Percentiles rank a stretch among this genome's conserved stretches.
Conservation (phyloP, 2,329 filamentous ascomycete genomes). For the Lecanoromycetidae sp. region DNA sequence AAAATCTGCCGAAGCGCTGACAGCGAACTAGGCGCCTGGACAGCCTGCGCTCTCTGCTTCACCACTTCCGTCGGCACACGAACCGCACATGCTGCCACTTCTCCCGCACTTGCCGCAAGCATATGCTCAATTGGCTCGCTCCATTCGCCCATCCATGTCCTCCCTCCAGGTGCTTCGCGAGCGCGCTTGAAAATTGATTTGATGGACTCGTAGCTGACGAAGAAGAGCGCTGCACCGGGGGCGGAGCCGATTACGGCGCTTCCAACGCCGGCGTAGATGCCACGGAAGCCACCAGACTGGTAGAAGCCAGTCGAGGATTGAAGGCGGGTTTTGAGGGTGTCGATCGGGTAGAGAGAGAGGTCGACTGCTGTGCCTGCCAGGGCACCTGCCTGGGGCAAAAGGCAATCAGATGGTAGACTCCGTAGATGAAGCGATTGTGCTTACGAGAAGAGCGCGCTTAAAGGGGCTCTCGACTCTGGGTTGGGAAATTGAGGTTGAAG, state of each 20-base stretch:
- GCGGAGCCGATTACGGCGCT: conserved; percentile 82
- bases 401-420: neutral
- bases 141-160: conserved; percentile 24
- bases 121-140: conserved; percentile 52
- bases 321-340: conserved; percentile 95
- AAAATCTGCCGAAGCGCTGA: conserved; percentile 61
- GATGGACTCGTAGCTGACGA: conserved; percentile 77
- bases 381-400: conserved; percentile 55
- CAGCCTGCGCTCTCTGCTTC: conserved; percentile 91
- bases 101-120: conserved; percentile 71
- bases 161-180: conserved; percentile 17
- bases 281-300: conserved; percentile 72
- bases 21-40: conserved; percentile 61
- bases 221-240: conserved; percentile 91
- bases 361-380: conserved; percentile 93
- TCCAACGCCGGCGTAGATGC: conserved; percentile 87
- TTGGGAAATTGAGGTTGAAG: neutral
- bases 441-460: conserved; percentile 15
- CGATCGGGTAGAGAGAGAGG: conserved; percentile 91
- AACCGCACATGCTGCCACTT: conserved; percentile 83
- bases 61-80: conserved; percentile 92
- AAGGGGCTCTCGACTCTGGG: conserved; percentile 8
- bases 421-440: neutral
- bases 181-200: conserved; percentile 42
- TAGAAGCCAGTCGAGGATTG: conserved; percentile 72